Evolutionary conservation across 345 rosid species (phyloP).

Genomic region (Ceriops decandra): DNA sequence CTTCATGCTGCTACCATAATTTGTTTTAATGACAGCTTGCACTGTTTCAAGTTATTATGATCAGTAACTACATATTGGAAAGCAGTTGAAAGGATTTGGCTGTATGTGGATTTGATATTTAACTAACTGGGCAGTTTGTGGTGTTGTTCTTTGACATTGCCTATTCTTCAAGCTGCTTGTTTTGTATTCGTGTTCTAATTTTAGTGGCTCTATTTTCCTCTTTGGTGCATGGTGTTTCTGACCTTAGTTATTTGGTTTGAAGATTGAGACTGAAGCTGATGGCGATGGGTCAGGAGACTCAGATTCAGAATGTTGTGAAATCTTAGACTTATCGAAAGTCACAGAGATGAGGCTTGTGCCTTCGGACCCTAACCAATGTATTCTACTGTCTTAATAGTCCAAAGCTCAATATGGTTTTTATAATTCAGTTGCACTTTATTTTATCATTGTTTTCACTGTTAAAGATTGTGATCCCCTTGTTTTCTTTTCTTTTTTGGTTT

Average conservation of each 20-base stretch:
- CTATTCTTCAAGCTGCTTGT: too few species aligned
- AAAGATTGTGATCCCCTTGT: constrained; percentile 1
- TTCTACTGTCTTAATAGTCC: neutral
- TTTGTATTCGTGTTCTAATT: neutral
- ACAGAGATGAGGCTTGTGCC: constrained; percentile 94
- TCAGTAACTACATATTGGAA: too few species aligned
- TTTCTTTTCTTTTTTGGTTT: constrained; percentile 2
- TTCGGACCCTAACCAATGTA: constrained; percentile 78
- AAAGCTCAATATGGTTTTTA: constrained; percentile 5
- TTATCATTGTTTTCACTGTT: neutral
- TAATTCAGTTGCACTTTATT: neutral
- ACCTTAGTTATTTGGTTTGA: constrained; percentile 5
- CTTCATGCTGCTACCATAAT: too few species aligned
- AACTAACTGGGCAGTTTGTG: too few species aligned
- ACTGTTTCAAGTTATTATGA: too few species aligned
- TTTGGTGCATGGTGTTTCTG: constrained; percentile 7
- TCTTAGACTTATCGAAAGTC: constrained; percentile 58
- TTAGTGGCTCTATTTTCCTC: neutral
- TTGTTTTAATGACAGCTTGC: too few species aligned
- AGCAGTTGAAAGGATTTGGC: too few species aligned
- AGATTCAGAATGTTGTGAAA: constrained; percentile 52
- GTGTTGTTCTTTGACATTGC: too few species aligned
- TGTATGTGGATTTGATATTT: too few species aligned
- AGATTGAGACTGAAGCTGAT: constrained; percentile 76
- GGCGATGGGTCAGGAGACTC: constrained; percentile 53